Percentiles rank a stretch among this genome's conserved stretches.
Conservation (phyloP, 176 grass and related monocot genomes). For the Guadua angustifolia region DNA sequence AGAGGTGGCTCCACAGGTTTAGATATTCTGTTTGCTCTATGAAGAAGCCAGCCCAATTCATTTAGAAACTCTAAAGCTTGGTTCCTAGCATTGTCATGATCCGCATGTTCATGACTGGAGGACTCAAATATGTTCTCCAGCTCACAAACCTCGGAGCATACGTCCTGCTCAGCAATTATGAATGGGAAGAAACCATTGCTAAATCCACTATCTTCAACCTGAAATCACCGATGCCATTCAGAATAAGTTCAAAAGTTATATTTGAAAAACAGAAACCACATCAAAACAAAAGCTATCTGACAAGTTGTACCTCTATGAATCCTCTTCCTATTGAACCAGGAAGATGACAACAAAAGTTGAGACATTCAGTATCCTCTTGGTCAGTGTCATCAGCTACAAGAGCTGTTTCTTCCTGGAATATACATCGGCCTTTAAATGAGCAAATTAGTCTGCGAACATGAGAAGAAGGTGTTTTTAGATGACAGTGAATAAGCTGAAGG, state of each 20-base stretch:
- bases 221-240: conserved; percentile 39
- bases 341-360: conserved; percentile 77
- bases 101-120: conserved; percentile 38
- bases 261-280: conserved; percentile 25
- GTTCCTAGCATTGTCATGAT: conserved; percentile 55
- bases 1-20: conserved; percentile 29
- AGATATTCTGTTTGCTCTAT: conserved; percentile 59
- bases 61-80: conserved; percentile 89
- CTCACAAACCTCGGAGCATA: conserved; percentile 86
- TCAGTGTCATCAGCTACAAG: conserved; percentile 45
- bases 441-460: conserved; percentile 74
- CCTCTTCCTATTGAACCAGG: conserved; percentile 88
- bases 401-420: conserved; percentile 74
- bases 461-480: conserved; percentile 17
- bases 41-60: conserved; percentile 94
- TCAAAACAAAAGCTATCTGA: conserved; percentile 17
- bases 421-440: conserved; percentile 74
- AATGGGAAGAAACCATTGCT: conserved; percentile 89
- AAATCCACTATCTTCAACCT: conserved; percentile 92
- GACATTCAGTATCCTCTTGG: conserved; percentile 47
- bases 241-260: conserved; percentile 19
- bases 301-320: conserved; percentile 79
- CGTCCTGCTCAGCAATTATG: conserved; percentile 92
- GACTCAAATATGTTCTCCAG: conserved; percentile 75
- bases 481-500: conserved; percentile 6